phyloP scores from a whole-genome alignment of 805 yeast species.

The Ogataea angusta region DNA sequence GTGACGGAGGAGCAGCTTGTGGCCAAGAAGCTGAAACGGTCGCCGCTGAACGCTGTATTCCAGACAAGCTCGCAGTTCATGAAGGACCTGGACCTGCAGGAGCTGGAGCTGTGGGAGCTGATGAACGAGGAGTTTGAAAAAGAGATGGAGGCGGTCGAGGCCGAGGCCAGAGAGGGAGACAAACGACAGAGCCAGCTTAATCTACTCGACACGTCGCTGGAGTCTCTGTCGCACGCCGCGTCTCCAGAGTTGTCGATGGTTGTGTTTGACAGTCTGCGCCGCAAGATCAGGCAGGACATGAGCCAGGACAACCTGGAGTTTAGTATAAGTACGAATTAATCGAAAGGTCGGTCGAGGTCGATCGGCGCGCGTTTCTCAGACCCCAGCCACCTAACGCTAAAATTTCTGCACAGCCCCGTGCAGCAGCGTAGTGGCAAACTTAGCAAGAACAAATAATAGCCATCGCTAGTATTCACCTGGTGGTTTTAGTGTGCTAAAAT shows the following conservation, averaged over 20 bases:
- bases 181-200: conserved; percentile 9
- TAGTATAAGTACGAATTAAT: conserved; percentile 4
- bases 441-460: conserved; percentile 3
- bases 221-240: conserved; percentile 16
- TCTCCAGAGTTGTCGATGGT: conserved; percentile 17
- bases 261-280: conserved; percentile 18
- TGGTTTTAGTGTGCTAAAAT: not conserved
- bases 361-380: conserved; percentile 1
- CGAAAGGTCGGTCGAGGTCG: not conserved
- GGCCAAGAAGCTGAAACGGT: conserved; percentile 20
- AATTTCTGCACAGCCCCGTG: conserved; percentile 10
- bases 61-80: conserved; percentile 28
- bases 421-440: conserved; percentile 9
- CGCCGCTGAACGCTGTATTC: conserved; percentile 27
- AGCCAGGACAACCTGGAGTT: conserved; percentile 11
- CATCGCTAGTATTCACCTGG: conserved; percentile 1
- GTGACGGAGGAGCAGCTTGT: conserved; percentile 24
- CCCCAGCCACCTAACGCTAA: conserved; percentile 2
- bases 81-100: conserved; percentile 27
- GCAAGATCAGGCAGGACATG: conserved; percentile 14
- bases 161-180: conserved; percentile 8
- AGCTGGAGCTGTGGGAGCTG: conserved; percentile 31
- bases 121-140: conserved; percentile 33
- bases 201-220: conserved; percentile 23
- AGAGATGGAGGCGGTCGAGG: conserved; percentile 22